phyloP scores from a whole-genome alignment of 495 filamentous ascomycete species.

The Beverwykella pulmonaria region DNA sequence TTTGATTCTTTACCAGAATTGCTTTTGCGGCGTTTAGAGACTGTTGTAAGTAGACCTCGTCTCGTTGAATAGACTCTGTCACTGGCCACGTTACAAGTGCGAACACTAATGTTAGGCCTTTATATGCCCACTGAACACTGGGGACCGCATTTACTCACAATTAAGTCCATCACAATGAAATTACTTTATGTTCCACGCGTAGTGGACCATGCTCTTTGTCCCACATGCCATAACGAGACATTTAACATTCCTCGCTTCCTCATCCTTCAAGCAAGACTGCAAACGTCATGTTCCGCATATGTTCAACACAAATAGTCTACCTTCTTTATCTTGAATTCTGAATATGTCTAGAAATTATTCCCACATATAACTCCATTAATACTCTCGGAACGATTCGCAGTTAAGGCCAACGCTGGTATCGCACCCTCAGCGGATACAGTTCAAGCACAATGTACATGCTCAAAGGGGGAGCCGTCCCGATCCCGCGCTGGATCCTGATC shows the following conservation, averaged over 20 bases:
- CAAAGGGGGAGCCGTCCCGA: slow-evolving; percentile 25
- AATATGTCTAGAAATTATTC: background rate
- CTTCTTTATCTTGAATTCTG: background rate
- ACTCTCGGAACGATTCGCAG: background rate
- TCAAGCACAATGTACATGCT: slow-evolving; percentile 31
- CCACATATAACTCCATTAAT: background rate
- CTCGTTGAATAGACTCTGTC: too few relatives aligned
- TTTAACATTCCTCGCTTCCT: background rate
- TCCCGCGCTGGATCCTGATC: slow-evolving; percentile 34
- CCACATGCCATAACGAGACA: background rate
- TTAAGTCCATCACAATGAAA: too few relatives aligned
- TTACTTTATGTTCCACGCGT: too few relatives aligned
- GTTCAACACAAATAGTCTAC: background rate
- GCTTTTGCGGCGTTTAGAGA: too few relatives aligned
- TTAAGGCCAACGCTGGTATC: background rate
- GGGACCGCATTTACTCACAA: too few relatives aligned
- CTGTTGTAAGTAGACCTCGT: too few relatives aligned
- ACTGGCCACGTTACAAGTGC: too few relatives aligned
- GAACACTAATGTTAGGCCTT: too few relatives aligned
- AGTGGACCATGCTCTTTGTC: too few relatives aligned
- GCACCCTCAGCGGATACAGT: too few relatives aligned
- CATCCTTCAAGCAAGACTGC: background rate
- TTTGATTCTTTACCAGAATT: too few relatives aligned
- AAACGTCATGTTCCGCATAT: background rate
- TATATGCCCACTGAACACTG: too few relatives aligned